Evolutionary conservation across 192 early-diverging fungal genomes (phyloP), one percentile per base, ranked within the genome.

Genomic region (Entomortierella chlamydospora): DNA sequence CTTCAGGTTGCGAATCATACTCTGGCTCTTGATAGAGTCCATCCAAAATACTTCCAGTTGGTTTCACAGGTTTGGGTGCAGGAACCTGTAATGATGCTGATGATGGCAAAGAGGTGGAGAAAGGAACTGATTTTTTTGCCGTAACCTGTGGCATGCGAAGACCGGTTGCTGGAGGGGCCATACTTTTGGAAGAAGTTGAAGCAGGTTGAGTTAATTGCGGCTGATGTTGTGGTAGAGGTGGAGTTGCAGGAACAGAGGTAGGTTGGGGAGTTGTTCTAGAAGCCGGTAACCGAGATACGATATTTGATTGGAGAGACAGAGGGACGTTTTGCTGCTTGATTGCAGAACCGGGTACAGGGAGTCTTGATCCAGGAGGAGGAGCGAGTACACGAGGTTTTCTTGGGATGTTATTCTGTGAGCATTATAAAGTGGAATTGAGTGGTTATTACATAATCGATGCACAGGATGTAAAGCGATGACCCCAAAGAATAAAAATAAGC

Each of bases 381-480:
- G 74, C 67, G 7, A 79, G 49, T 5, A 65, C 62, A 22, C 61
- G 60, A 11, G 74, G 74, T 47, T 79, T 79, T 29, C 74, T 58
- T 25, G 74, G 74, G n/a, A 79, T 70, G 42, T 79, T 79, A 41
- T 70, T 79, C 74, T 79, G 57, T 50, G 28, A 34, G 17, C 15
- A 57, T 62, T 29, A 20, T 11, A 51, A 8, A 9, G 6, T 41
- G 6, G 29, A 49, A 7, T n/a, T 23, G n/a, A 30, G 8, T 1
- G n/a, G 43, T 28, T 28, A 26, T 57, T 25, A 59, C 28, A 58
- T 59, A 57, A 58, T 49, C n/a, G 18, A 42, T 28, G 47, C 30
- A 26, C n/a, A n/a, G n/a, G n/a, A n/a, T n/a, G n/a, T n/a, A n/a
- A n/a, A n/a, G n/a, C n/a, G n/a, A n/a, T n/a, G n/a, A n/a, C n/a